phyloP scores from a whole-genome alignment of 805 yeast species.

The Saccharomycopsis capsularis region DNA sequence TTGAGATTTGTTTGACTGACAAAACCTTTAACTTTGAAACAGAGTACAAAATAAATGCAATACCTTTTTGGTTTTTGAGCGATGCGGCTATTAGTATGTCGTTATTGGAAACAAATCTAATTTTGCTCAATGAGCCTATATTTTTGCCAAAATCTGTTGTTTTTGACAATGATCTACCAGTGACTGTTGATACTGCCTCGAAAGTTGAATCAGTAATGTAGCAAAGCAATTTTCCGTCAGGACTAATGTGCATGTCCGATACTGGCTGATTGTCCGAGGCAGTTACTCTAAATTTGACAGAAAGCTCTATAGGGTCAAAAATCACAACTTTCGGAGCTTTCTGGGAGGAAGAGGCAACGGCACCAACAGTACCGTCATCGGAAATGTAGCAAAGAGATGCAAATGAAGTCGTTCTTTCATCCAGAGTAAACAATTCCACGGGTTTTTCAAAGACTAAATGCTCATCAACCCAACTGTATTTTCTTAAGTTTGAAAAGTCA shows the following conservation, averaged over 20 bases:
- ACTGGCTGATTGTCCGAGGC: constrained; percentile 43
- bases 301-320: constrained; percentile 50
- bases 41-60: constrained; percentile 25
- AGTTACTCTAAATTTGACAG: constrained; percentile 45
- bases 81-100: constrained; percentile 39
- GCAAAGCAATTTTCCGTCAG: constrained; percentile 57
- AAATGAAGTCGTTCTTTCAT: constrained; percentile 31
- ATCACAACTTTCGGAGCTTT: constrained; percentile 56
- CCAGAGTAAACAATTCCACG: constrained; percentile 47
- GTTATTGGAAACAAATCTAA: constrained; percentile 34
- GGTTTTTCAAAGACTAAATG: constrained; percentile 55
- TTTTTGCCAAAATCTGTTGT: constrained; percentile 24
- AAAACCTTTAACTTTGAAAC: constrained; percentile 13
- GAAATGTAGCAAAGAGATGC: constrained; percentile 42
- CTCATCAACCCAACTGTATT: constrained; percentile 47
- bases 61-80: constrained; percentile 36
- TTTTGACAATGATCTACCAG: constrained; percentile 35
- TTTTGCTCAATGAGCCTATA: constrained; percentile 34
- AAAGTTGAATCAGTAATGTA: constrained; percentile 53
- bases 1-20: constrained; percentile 10
- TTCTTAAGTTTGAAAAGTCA: constrained; percentile 43
- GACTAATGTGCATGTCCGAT: constrained; percentile 61
- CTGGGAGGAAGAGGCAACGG: constrained; percentile 51
- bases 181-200: constrained; percentile 42
- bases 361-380: constrained; percentile 54